Conservation (phyloP, 148 eudicot species). For the Amaranthus cruentus region DNA sequence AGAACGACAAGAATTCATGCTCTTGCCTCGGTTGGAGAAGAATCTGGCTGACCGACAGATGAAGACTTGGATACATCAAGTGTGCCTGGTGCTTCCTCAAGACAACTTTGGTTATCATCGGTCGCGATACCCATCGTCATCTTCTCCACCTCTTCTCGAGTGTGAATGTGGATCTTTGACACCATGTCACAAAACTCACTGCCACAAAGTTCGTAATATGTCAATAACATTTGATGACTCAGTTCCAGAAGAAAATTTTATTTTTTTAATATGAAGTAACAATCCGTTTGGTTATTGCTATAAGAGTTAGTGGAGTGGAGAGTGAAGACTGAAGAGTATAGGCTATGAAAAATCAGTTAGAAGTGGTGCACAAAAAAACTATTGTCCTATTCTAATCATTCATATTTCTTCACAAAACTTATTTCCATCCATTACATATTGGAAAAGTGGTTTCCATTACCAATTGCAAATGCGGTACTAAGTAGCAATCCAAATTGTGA, state of each 20-base stretch:
- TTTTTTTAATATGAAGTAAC: too few relatives aligned
- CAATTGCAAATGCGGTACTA: too few relatives aligned
- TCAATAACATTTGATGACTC: background rate
- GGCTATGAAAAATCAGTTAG: too few relatives aligned
- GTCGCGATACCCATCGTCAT: slow-evolving; percentile 53
- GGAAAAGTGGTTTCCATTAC: too few relatives aligned
- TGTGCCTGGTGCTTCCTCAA: slow-evolving; percentile 63
- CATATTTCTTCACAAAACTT: too few relatives aligned
- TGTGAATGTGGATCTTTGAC: slow-evolving; percentile 76
- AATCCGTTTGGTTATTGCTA: too few relatives aligned
- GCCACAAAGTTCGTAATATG: slow-evolving; percentile 13
- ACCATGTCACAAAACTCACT: slow-evolving; percentile 79
- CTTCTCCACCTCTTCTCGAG: slow-evolving; percentile 85
- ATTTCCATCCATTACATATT: too few relatives aligned
- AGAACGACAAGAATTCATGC: slow-evolving; percentile 22
- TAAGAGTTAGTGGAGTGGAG: too few relatives aligned
- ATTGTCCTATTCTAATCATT: too few relatives aligned
- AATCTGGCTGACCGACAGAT: slow-evolving; percentile 57
- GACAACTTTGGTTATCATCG: slow-evolving; percentile 78
- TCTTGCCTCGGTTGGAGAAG: slow-evolving; percentile 39
- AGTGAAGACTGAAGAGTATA: too few relatives aligned
- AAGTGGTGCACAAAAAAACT: too few relatives aligned
- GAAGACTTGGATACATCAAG: slow-evolving; percentile 64
- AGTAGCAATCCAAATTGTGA: too few relatives aligned
- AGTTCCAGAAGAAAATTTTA: background rate